These are phyloP conservation scores for Cynanchum wilfordii DNA, from an alignment of 257 asterid genomes.

Conservation along the genomic window DNA sequence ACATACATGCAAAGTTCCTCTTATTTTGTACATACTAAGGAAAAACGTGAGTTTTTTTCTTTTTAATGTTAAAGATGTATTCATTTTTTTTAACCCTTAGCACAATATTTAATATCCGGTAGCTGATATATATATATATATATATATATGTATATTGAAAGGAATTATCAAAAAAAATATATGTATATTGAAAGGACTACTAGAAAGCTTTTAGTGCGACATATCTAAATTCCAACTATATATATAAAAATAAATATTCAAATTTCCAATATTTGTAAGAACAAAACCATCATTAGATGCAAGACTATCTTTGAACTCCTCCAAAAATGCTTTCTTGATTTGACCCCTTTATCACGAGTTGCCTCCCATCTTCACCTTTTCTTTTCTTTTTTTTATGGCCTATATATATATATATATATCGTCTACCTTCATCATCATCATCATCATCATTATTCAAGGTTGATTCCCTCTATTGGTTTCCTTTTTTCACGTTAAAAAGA, in stretches of 20 bases:
- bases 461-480: not conserved
- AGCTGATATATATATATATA: no score
- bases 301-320: constrained; percentile 44
- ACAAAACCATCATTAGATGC: constrained; percentile 31
- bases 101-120: no score
- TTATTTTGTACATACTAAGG: no score
- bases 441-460: no score
- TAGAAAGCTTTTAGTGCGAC: constrained; percentile 32
- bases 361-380: constrained; percentile 28
- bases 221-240: constrained; percentile 32
- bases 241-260: not conserved
- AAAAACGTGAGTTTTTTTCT: no score
- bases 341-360: constrained; percentile 66
- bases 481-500: not conserved
- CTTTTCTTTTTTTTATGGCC: not conserved
- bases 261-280: constrained; percentile 10
- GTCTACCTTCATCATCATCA: not conserved
- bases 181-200: not conserved
- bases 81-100: no score
- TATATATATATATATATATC: not conserved
- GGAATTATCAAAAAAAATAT: no score
- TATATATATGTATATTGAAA: constrained; percentile 1
- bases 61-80: no score
- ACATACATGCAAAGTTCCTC: no score
- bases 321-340: constrained; percentile 42